Base-by-base conservation (phyloP, 495 filamentous ascomycete species). In the Trichoderma erinaceum region DNA sequence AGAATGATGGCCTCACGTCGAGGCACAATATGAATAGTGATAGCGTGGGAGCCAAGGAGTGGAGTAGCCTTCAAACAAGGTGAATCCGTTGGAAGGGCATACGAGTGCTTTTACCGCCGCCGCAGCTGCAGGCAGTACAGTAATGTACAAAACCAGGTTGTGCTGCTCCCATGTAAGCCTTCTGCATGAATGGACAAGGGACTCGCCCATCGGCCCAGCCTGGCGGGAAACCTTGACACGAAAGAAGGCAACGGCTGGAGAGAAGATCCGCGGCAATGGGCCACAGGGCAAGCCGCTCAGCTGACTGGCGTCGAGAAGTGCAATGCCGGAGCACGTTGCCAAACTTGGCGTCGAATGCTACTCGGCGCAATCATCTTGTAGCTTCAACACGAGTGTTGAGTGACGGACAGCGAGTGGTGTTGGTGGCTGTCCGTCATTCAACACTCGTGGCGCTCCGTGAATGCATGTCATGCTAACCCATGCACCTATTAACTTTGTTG, bases 241-340 rank as follows among this genome's bases (percentile, higher is more conserved):
- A 56, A n/a, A 61, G 56, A 61, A 38, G 35, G 35, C 35, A 38
- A 38, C 35, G 35, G 35, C 8, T 38, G 35, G 35, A 38, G 25
- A 61, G 10, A 11, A 61, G 56, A 61, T 61, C 56, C 56, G 56
- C 56, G 56, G 56, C 56, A 32, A 32, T 61, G 56, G 50, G 27
- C 56, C 56, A 61, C 27, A 61, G 27, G 56, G 23, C 56, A 61
- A 61, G 56, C 56, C 56, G 56, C 56, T 61, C 56, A 61, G 56
- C 56, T 61, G 56, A 61, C 56, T 61, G 56, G 56, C 56, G 56
- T 61, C 56, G 25, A 61, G 25, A 61, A 11, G 56, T 61, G 23
- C 56, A 13, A 12, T 32, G 56, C 56, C 27, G 56, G 56, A 10
- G 56, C 48, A 52, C 21, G 48, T 23, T 52, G 48, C 48, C 48